Conservation (phyloP, 805 yeast genomes). For the Metschnikowia kunwiensis region DNA sequence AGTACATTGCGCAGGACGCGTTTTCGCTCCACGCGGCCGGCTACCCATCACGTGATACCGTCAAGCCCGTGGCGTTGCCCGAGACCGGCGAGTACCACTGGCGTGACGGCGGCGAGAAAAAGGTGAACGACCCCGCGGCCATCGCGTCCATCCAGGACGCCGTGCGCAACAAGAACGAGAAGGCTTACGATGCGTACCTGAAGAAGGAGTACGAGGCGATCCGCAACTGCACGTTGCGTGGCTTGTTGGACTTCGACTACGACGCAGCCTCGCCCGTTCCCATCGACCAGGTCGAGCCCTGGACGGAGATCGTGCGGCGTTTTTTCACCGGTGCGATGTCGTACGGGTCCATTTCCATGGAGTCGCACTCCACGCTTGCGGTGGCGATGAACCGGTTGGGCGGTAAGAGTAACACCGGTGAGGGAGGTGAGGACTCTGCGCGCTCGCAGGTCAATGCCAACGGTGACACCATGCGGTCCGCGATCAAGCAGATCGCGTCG, state of each 20-base stretch:
- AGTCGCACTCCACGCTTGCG: conserved; percentile 95
- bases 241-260: conserved; percentile 86
- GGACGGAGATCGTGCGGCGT: conserved; percentile 98
- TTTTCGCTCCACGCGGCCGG: conserved; percentile 92
- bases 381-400: conserved; percentile 98
- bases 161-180: conserved; percentile 94
- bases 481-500: conserved; percentile 96
- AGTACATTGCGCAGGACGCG: conserved; percentile 95
- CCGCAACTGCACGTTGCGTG: conserved; percentile 89
- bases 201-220: conserved; percentile 90
- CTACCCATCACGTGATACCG: conserved; percentile 71
- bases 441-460: conserved; percentile 74
- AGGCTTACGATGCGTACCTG: conserved; percentile 86
- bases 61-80: conserved; percentile 72
- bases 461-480: conserved; percentile 98
- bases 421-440: conserved; percentile 98
- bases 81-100: conserved; percentile 98
- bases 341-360: conserved; percentile 97
- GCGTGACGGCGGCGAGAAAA: conserved; percentile 98
- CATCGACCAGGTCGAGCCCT: conserved; percentile 96
- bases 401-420: conserved; percentile 98
- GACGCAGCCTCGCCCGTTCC: conserved; percentile 74
- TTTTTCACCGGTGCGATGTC: conserved; percentile 99
- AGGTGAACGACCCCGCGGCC: conserved; percentile 91
- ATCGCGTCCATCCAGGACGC: conserved; percentile 96